Evolutionary conservation across 768 basidiomycete genomes (phyloP).

Genomic region (Amyloporia xantha): DNA sequence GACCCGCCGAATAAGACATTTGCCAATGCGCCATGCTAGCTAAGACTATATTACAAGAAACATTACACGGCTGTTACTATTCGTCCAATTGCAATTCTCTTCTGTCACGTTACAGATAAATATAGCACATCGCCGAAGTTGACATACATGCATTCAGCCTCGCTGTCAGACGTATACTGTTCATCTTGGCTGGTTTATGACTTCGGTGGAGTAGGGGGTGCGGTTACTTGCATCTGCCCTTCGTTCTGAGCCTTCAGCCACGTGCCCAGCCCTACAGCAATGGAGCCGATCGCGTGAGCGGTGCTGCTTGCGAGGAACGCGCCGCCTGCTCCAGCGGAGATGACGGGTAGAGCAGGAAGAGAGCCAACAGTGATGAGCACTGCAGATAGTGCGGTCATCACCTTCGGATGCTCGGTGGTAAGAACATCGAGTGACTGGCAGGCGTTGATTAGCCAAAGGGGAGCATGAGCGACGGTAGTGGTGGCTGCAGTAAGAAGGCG

Average conservation of each 20-base stretch:
- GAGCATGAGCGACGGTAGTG: conserved; percentile 51
- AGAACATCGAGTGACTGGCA: conserved; percentile 71
- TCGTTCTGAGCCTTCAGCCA: conserved; percentile 36
- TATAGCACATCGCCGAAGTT: too few species aligned
- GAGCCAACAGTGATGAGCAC: conserved; percentile 76
- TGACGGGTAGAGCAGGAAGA: conserved; percentile 64
- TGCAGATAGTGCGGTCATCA: conserved; percentile 67
- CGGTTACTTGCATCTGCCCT: conserved; percentile 13
- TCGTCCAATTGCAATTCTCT: too few species aligned
- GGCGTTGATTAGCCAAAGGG: conserved; percentile 73
- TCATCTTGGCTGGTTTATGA: too few species aligned
- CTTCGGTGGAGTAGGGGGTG: background rate
- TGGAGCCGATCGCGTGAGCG: conserved; percentile 72
- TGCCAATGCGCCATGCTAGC: too few species aligned
- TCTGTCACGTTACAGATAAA: too few species aligned
- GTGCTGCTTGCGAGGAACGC: conserved; percentile 67
- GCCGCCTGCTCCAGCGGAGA: conserved; percentile 64
- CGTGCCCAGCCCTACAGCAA: conserved; percentile 68
- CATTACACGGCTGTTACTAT: too few species aligned
- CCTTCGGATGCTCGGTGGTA: conserved; percentile 68
- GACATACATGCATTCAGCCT: too few species aligned
- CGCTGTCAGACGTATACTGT: too few species aligned
- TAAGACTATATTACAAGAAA: too few species aligned
- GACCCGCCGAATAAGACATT: too few species aligned
- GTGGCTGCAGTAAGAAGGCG: conserved; percentile 20